Percentiles rank a stretch among this genome's conserved stretches.
These are phyloP conservation scores for Kickxella alabastrina DNA, from an alignment of 192 early-diverging fungal genomes.

Conservation along the genomic window DNA sequence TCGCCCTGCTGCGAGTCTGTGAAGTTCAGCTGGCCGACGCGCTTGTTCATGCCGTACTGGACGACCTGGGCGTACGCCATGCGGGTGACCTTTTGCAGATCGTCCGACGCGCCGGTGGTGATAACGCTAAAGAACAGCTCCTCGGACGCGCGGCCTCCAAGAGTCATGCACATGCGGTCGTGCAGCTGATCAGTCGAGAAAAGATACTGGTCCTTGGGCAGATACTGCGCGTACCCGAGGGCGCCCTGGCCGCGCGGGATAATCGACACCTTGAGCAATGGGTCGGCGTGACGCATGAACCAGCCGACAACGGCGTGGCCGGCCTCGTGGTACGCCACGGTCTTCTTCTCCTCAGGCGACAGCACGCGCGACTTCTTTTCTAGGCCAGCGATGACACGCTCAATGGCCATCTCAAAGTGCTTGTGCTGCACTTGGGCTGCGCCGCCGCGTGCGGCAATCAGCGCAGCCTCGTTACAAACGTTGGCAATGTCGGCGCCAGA, in stretches of 20 bases:
- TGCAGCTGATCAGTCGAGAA: constrained; percentile 87
- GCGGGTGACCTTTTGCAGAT: constrained; percentile 94
- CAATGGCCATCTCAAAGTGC: constrained; percentile 97
- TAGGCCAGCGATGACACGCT: constrained; percentile 95
- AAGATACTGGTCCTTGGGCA: constrained; percentile 96
- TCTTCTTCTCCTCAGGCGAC: constrained; percentile 97
- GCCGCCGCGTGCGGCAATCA: constrained; percentile 90
- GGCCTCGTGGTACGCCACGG: constrained; percentile 98
- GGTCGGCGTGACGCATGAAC: constrained; percentile 95
- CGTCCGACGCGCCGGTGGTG: constrained; percentile 98
- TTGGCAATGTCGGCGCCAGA: constrained; percentile 97
- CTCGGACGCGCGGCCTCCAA: constrained; percentile 83
- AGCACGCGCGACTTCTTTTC: constrained; percentile 97
- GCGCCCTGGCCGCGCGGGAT: constrained; percentile 95
- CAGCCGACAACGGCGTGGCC: constrained; percentile 98
- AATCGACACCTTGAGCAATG: constrained; percentile 95
- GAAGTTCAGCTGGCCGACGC: constrained; percentile 85
- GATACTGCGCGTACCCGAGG: constrained; percentile 97
- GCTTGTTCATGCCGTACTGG: constrained; percentile 90
- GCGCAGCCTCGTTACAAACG: constrained; percentile 98
- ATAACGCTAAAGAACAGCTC: constrained; percentile 89
- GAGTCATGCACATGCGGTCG: constrained; percentile 90
- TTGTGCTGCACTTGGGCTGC: constrained; percentile 72
- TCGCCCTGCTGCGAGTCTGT: constrained; percentile 63
- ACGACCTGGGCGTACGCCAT: constrained; percentile 96